Conservation (phyloP, 139 green algal species). For the Astrephomene gubernaculifera region DNA sequence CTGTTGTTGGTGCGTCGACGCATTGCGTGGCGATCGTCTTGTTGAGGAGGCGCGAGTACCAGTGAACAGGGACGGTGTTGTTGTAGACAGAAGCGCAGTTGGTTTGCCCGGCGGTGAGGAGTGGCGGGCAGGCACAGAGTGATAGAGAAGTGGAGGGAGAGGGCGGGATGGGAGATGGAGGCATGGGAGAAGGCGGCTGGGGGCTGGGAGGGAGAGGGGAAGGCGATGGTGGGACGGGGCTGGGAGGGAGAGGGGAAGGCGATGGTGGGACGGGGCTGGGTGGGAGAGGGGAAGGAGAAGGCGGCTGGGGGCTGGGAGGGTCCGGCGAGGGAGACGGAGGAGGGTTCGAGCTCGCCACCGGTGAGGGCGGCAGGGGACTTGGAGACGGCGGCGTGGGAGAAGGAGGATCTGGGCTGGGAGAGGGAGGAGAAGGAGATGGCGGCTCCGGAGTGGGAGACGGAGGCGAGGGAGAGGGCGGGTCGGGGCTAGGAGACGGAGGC, state of each 20-base stretch:
- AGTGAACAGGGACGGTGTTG: not conserved
- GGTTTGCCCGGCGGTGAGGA: not conserved
- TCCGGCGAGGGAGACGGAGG: not conserved
- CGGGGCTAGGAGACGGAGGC: not conserved
- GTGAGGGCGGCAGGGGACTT: too few species aligned
- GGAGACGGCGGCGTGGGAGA: not conserved
- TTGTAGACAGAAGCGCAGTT: not conserved
- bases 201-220: not conserved
- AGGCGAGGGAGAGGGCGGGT: not conserved
- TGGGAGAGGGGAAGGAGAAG: not conserved
- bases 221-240: not conserved
- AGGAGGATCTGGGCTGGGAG: not conserved
- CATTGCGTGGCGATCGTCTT: not conserved
- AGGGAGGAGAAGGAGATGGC: not conserved
- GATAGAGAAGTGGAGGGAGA: not conserved
- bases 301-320: not conserved
- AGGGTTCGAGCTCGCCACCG: too few species aligned
- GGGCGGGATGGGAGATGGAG: not conserved
- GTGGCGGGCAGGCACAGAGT: not conserved
- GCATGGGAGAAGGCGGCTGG: not conserved
- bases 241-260: not conserved
- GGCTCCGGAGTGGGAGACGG: not conserved
- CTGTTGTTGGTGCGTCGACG: conserved; percentile 1
- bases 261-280: not conserved
- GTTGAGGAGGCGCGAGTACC: not conserved